These are phyloP conservation scores for Mucuna pruriens DNA, from an alignment of 306 rosid species.

Conservation along the genomic window DNA sequence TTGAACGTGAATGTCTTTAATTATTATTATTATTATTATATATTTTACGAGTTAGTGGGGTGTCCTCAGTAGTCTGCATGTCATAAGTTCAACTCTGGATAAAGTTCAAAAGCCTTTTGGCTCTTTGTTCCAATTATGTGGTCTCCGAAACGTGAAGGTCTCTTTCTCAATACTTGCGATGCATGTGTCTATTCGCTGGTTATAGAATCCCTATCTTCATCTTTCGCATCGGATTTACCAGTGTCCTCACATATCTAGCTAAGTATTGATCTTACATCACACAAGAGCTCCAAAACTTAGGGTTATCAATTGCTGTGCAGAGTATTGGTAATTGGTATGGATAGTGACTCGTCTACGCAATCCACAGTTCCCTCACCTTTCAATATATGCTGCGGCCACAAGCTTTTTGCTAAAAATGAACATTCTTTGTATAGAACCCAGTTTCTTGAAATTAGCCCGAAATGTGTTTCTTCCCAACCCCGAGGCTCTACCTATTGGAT, in stretches of 20 bases:
- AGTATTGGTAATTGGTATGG: constrained; percentile 6
- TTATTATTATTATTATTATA: constrained; percentile 14
- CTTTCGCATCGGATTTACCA: constrained; percentile 31
- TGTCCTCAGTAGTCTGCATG: constrained; percentile 18
- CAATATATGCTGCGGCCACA: constrained; percentile 16
- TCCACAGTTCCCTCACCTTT: constrained; percentile 22
- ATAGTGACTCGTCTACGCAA: constrained; percentile 3
- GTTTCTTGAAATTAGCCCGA: not conserved
- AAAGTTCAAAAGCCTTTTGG: constrained; percentile 14
- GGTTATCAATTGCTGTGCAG: constrained; percentile 5
- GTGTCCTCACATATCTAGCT: not conserved
- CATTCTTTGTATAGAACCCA: constrained; percentile 38
- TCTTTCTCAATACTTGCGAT: constrained; percentile 23
- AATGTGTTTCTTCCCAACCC: not conserved
- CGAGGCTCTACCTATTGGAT: not conserved
- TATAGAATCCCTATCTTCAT: constrained; percentile 7
- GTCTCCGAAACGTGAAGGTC: constrained; percentile 30
- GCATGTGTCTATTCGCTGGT: constrained; percentile 23
- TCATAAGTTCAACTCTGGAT: constrained; percentile 5
- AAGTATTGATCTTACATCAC: not conserved
- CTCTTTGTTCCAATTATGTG: constrained; percentile 27
- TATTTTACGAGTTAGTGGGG: constrained; percentile 38
- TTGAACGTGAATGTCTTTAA: not conserved
- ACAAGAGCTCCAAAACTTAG: constrained; percentile 18
- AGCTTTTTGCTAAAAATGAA: constrained; percentile 35